phyloP scores from a whole-genome alignment of 768 basidiomycete genomes.

The Leccinellum albellum region DNA sequence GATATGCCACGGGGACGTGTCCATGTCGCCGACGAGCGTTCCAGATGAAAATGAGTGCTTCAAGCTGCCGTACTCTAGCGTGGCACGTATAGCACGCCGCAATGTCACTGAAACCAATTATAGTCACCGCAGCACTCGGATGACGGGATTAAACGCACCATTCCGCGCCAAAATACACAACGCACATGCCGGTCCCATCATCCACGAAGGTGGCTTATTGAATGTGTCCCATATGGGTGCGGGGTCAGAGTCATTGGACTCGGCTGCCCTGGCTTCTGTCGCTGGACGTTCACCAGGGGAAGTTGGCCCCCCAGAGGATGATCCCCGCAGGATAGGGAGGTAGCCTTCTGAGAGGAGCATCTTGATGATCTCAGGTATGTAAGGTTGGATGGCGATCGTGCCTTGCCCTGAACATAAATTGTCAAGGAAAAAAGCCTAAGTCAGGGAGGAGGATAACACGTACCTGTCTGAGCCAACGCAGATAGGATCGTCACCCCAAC shows the following conservation, averaged over 20 bases:
- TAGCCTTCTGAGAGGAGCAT: background rate
- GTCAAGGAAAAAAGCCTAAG: background rate
- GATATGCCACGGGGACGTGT: constrained; percentile 15
- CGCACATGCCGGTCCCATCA: background rate
- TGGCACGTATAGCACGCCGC: background rate
- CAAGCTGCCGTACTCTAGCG: background rate
- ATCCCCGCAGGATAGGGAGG: background rate
- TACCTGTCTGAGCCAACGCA: constrained; percentile 20
- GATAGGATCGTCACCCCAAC: constrained; percentile 23
- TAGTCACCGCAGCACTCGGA: background rate
- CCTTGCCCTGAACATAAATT: background rate
- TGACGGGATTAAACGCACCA: background rate
- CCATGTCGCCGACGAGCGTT: background rate
- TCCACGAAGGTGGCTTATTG: background rate
- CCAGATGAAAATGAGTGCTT: background rate
- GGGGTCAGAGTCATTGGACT: background rate
- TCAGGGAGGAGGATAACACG: background rate
- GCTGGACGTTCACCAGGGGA: background rate
- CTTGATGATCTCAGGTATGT: background rate
- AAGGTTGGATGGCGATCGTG: background rate
- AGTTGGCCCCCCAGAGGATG: background rate
- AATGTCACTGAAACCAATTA: background rate
- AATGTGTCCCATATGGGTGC: no score
- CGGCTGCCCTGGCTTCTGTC: background rate
- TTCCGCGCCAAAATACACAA: background rate